Evolutionary conservation across 2,329 filamentous ascomycete genomes (phyloP).

Genomic region (Huntiella abstrusa): DNA sequence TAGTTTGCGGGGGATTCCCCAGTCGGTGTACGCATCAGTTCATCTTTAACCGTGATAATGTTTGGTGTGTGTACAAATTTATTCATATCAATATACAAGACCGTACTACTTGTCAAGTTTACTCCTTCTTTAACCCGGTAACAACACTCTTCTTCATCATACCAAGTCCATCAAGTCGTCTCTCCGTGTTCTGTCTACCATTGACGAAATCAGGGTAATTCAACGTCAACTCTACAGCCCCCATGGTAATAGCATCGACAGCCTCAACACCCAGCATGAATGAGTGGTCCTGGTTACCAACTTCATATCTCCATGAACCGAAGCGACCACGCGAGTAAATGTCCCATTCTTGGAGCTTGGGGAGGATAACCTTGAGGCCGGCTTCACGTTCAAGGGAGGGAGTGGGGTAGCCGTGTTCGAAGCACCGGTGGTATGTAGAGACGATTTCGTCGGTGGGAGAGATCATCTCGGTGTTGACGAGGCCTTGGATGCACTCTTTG

Average conservation of each 20-base stretch:
- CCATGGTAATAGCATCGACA: constrained; percentile 74
- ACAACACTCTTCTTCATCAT: constrained; percentile 2
- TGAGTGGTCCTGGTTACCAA: constrained; percentile 89
- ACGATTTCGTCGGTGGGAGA: constrained; percentile 82
- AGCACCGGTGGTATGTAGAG: constrained; percentile 92
- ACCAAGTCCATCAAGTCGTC: constrained; percentile 25
- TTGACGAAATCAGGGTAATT: constrained; percentile 98
- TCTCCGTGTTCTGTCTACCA: constrained; percentile 47
- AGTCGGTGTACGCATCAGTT: no score
- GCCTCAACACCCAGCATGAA: constrained; percentile 96
- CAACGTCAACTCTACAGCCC: constrained; percentile 75
- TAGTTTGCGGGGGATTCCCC: no score
- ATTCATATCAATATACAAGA: no score
- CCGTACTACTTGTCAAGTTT: no score
- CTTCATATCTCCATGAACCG: constrained; percentile 95
- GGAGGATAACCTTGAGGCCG: constrained; percentile 78
- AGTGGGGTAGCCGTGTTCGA: constrained; percentile 96
- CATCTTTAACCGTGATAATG: no score
- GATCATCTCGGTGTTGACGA: constrained; percentile 97
- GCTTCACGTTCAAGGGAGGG: constrained; percentile 89
- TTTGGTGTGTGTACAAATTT: no score
- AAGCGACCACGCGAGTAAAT: constrained; percentile 95
- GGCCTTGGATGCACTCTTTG: constrained; percentile 81
- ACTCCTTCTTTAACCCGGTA: no score
- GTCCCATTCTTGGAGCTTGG: constrained; percentile 74